These are phyloP conservation scores for Triadica sebifera DNA, from an alignment of 345 rosid species.

Conservation along the genomic window DNA sequence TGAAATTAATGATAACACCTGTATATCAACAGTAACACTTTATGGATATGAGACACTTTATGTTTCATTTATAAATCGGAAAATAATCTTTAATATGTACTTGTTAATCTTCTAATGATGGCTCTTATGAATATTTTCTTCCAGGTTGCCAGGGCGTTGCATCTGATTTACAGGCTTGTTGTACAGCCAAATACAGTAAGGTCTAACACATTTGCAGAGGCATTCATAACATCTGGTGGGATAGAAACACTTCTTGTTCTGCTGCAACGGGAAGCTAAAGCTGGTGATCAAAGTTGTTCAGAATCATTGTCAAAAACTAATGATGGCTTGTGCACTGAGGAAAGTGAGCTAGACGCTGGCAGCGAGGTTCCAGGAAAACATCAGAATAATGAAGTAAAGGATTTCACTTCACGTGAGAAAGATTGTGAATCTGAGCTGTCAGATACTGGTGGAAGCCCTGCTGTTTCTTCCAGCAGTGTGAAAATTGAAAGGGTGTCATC, in stretches of 20 bases:
- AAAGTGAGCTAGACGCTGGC: constrained; percentile 36
- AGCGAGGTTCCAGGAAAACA: constrained; percentile 34
- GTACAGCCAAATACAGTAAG: constrained; percentile 88
- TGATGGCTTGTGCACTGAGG: constrained; percentile 36
- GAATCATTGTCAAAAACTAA: constrained; percentile 38
- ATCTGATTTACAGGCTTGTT: constrained; percentile 82
- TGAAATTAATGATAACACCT: constrained; percentile 5
- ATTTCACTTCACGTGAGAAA: constrained; percentile 38
- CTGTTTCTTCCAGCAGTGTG: constrained; percentile 37
- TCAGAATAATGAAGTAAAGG: constrained; percentile 41
- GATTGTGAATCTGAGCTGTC: constrained; percentile 35
- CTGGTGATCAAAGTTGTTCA: constrained; percentile 53
- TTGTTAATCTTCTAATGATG: constrained; percentile 15
- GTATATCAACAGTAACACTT: background rate
- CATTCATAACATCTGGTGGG: constrained; percentile 82
- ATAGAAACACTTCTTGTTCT: constrained; percentile 95
- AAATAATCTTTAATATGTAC: constrained; percentile 1
- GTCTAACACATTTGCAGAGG: constrained; percentile 76
- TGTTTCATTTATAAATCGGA: constrained; percentile 9
- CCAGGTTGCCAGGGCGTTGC: constrained; percentile 90
- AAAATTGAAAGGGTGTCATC: constrained; percentile 58
- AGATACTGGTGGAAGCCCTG: constrained; percentile 31
- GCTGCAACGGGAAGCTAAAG: constrained; percentile 90
- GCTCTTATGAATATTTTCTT: constrained; percentile 23
- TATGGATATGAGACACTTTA: background rate